Evolutionary conservation across 75 land plant genomes (phyloP).

Genomic region (Cryptomeria japonica): DNA sequence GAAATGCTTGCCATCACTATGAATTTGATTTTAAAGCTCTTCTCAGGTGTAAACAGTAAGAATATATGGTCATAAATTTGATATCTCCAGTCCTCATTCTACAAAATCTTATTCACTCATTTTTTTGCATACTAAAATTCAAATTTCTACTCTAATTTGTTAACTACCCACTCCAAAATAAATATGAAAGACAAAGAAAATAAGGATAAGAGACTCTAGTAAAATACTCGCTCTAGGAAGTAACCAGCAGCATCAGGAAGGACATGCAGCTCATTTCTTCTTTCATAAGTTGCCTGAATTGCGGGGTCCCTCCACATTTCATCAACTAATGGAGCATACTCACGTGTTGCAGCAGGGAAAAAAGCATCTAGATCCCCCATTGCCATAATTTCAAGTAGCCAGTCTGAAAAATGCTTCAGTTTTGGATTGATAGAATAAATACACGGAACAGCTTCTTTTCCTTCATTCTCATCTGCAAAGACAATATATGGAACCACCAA

Average conservation of each 20-base stretch:
- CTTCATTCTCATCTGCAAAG: slow-evolving; percentile 22
- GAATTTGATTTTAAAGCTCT: neutral
- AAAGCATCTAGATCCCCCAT: slow-evolving; percentile 87
- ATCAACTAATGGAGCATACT: slow-evolving; percentile 83
- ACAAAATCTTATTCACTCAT: neutral
- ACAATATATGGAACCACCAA: neutral
- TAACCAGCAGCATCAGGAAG: slow-evolving; percentile 89
- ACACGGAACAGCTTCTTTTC: slow-evolving; percentile 27
- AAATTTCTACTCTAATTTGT: neutral
- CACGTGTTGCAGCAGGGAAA: slow-evolving; percentile 86
- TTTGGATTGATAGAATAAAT: slow-evolving; percentile 72
- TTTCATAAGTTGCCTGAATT: slow-evolving; percentile 83
- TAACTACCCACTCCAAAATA: neutral
- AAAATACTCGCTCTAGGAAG: slow-evolving; percentile 80
- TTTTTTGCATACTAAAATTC: too few relatives aligned
- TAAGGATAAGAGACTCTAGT: neutral
- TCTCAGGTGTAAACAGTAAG: neutral
- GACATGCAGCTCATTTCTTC: slow-evolving; percentile 84
- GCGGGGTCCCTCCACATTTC: slow-evolving; percentile 93
- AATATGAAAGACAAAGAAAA: neutral
- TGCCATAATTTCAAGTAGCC: slow-evolving; percentile 93
- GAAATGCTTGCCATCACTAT: neutral
- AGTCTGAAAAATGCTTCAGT: slow-evolving; percentile 88
- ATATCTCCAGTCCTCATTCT: neutral
- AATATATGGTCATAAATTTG: neutral